A percentile compares a stretch with the other conserved stretches of the same genome.
Evolutionary conservation across 2,329 filamentous ascomycete species (phyloP).

Genomic region (Laburnicola sp.): DNA sequence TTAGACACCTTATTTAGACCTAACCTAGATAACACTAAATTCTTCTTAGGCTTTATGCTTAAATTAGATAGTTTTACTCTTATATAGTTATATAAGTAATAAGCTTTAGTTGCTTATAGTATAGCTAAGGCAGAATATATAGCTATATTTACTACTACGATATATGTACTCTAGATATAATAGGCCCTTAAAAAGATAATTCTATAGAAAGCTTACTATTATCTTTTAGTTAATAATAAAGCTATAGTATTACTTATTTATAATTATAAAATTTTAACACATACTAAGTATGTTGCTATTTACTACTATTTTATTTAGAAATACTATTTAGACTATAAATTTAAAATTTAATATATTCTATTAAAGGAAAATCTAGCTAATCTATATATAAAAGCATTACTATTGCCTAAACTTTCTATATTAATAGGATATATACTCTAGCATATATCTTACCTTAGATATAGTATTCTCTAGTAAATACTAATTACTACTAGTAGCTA

Average conservation of each 20-base stretch:
- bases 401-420: background rate
- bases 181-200: constrained; percentile 4
- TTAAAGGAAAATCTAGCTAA: constrained; percentile 5
- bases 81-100: constrained; percentile 22
- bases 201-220: background rate
- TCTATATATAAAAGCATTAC: constrained; percentile 9
- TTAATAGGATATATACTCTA: too few relatives aligned
- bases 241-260: constrained; percentile 5
- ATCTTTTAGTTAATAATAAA: constrained; percentile 10
- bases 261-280: constrained; percentile 1
- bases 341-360: background rate
- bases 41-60: constrained; percentile 21
- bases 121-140: constrained; percentile 26
- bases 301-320: constrained; percentile 10
- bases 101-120: constrained; percentile 17
- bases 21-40: constrained; percentile 13
- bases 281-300: constrained; percentile 11
- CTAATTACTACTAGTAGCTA: too few relatives aligned
- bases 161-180: constrained; percentile 7
- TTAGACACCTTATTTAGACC: constrained; percentile 9
- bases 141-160: constrained; percentile 8
- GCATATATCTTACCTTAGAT: too few relatives aligned
- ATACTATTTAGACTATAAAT: background rate
- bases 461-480: too few relatives aligned
- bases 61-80: constrained; percentile 19